A percentile compares a stretch with the other conserved stretches of the same genome.
These are phyloP conservation scores for Apocynum venetum DNA, from an alignment of 257 asterid genomes.

Conservation along the genomic window DNA sequence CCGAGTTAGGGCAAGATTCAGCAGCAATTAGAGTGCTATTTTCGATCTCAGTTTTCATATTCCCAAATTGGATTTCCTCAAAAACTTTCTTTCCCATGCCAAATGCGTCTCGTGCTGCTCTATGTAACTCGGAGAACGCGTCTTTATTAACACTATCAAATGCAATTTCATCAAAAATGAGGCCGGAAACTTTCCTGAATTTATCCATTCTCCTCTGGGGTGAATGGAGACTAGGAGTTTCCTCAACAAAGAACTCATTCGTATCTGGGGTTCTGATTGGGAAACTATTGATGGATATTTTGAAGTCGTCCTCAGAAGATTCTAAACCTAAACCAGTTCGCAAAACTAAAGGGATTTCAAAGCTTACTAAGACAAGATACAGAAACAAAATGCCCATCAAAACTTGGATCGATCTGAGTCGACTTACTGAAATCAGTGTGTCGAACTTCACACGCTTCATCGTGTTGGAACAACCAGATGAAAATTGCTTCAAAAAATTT, in stretches of 20 bases:
- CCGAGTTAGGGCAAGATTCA: slow-evolving; percentile 64
- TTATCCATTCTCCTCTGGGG: slow-evolving; percentile 45
- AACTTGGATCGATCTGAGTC: slow-evolving; percentile 79
- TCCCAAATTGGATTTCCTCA: slow-evolving; percentile 63
- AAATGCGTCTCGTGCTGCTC: slow-evolving; percentile 72
- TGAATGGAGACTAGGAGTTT: slow-evolving; percentile 22
- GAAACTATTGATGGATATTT: slow-evolving; percentile 31
- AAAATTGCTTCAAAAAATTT: neutral
- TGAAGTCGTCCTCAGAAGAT: slow-evolving; percentile 45
- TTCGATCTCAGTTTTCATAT: slow-evolving; percentile 34
- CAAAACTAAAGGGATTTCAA: slow-evolving; percentile 80
- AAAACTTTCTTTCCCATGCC: slow-evolving; percentile 54
- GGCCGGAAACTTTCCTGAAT: slow-evolving; percentile 55
- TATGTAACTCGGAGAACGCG: slow-evolving; percentile 65
- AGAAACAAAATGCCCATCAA: slow-evolving; percentile 58
- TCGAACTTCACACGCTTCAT: slow-evolving; percentile 65
- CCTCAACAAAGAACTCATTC: slow-evolving; percentile 34
- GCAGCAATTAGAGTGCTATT: slow-evolving; percentile 21
- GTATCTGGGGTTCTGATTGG: slow-evolving; percentile 33
- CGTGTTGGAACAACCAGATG: slow-evolving; percentile 27
- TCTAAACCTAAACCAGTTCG: slow-evolving; percentile 62
- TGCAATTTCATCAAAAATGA: slow-evolving; percentile 51
- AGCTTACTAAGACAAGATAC: slow-evolving; percentile 57
- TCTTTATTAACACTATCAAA: slow-evolving; percentile 50
- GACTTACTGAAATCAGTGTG: slow-evolving; percentile 68